Percentiles rank a stretch among this genome's conserved stretches.
Evolutionary conservation across 192 early-diverging fungal species (phyloP).

Genomic region (Linnemannia schmuckeri): DNA sequence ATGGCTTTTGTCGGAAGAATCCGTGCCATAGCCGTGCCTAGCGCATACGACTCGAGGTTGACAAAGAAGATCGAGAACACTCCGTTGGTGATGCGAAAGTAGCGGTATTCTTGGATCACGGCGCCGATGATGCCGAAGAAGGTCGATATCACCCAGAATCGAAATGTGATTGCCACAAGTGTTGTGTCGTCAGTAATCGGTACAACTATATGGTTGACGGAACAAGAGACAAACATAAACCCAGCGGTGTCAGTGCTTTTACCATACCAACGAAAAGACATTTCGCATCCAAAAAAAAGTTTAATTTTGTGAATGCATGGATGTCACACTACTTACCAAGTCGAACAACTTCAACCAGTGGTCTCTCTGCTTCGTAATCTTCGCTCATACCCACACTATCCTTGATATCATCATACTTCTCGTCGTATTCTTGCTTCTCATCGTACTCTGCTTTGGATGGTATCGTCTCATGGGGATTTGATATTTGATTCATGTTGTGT

Average conservation of each 20-base stretch:
- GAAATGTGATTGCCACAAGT: conserved; percentile 54
- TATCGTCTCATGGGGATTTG: not conserved
- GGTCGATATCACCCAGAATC: conserved; percentile 58
- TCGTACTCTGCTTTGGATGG: conserved; percentile 12
- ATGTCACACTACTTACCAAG: conserved; percentile 10
- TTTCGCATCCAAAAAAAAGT: not conserved
- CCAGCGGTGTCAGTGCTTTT: too few species aligned
- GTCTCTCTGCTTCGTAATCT: conserved; percentile 14
- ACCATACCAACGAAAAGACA: not conserved
- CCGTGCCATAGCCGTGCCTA: conserved; percentile 34
- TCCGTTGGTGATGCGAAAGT: conserved; percentile 24
- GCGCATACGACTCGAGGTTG: conserved; percentile 22
- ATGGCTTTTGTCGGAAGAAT: not conserved
- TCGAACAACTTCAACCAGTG: conserved; percentile 49
- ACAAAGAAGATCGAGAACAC: conserved; percentile 46
- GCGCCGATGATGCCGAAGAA: conserved; percentile 48
- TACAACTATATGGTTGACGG: conserved; percentile 1
- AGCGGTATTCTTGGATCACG: conserved; percentile 36
- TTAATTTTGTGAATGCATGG: too few species aligned
- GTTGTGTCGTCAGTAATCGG: conserved; percentile 53
- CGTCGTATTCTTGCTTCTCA: not conserved
- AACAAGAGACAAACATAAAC: too few species aligned
- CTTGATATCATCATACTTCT: not conserved
- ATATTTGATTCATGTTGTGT: not conserved
- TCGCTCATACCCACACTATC: conserved; percentile 4